Evolutionary conservation across 202 grass and related monocot species (phyloP).

Genomic region (Setaria viridis): DNA sequence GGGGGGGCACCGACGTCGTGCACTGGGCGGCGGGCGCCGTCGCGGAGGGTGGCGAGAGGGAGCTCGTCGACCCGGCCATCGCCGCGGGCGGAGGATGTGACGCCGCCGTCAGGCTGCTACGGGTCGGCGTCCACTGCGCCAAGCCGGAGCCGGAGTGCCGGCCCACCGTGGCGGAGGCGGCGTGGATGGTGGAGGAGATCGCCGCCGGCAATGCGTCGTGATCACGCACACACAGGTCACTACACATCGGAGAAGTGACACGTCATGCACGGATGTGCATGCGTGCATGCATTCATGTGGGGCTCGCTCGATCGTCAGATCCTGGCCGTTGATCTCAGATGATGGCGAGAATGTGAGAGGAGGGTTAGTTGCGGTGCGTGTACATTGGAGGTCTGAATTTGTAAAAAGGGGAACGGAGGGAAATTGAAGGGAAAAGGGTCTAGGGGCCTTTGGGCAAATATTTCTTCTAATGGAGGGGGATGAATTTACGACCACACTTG

Average conservation of each 20-base stretch:
- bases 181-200: slow-evolving; percentile 66
- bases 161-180: slow-evolving; percentile 49
- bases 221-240: background rate
- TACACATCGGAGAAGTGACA: background rate
- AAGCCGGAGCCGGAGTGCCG: slow-evolving; percentile 49
- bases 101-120: slow-evolving; percentile 47
- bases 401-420: background rate
- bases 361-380: background rate
- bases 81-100: background rate
- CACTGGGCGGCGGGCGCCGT: slow-evolving; percentile 58
- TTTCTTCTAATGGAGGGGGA: background rate
- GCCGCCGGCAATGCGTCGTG: slow-evolving; percentile 33
- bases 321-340: slow-evolving; percentile 23
- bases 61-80: slow-evolving; percentile 45
- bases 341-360: background rate
- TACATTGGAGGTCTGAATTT: slow-evolving; percentile 26
- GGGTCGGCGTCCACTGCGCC: slow-evolving; percentile 48
- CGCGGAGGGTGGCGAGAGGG: slow-evolving; percentile 49
- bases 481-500: slow-evolving; percentile 20
- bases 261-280: background rate
- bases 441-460: background rate
- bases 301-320: slow-evolving; percentile 7
- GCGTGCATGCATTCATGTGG: background rate
- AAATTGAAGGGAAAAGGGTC: background rate
- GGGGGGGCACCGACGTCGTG: slow-evolving; percentile 72